Conservation (phyloP, 768 basidiomycete genomes). For the Dendrothele bispora region DNA sequence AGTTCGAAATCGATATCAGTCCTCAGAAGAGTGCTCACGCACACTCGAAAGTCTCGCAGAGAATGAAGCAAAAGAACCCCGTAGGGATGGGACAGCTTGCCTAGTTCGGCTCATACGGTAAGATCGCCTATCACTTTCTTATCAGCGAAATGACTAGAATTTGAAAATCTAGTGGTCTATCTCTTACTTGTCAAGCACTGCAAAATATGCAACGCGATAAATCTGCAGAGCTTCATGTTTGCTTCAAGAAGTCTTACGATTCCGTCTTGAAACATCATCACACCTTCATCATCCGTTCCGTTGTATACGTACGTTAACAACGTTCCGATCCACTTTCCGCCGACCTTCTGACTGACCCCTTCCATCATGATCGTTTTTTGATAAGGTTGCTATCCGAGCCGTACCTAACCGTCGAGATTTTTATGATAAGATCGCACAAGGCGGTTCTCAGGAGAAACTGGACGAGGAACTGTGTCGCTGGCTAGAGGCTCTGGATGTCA, state of each 20-base stretch:
- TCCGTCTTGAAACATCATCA: conserved; percentile 66
- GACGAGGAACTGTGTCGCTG: conserved; percentile 55
- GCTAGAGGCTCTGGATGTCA: conserved; percentile 56
- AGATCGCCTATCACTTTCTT: conserved; percentile 18
- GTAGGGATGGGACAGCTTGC: conserved; percentile 56
- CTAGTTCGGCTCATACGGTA: conserved; percentile 69
- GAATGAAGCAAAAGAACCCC: conserved; percentile 42
- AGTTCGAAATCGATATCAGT: conserved; percentile 56
- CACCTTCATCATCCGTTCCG: conserved; percentile 62
- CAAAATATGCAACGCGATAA: conserved; percentile 61
- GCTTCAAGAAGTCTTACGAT: conserved; percentile 74
- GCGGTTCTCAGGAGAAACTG: conserved; percentile 54
- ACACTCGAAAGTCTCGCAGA: conserved; percentile 65
- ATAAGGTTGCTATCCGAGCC: conserved; percentile 56
- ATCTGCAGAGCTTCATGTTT: conserved; percentile 54
- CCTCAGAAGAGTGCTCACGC: conserved; percentile 38
- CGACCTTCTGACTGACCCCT: conserved; percentile 12
- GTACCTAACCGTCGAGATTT: conserved; percentile 65
- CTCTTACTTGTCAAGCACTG: conserved; percentile 67
- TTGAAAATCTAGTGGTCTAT: conserved; percentile 50
- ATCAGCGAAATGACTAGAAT: conserved; percentile 4
- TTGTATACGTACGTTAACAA: conserved; percentile 51
- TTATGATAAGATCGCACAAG: conserved; percentile 60
- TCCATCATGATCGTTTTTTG: neutral
- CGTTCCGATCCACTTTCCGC: too few relatives aligned